Evolutionary conservation across 2,329 filamentous ascomycete genomes (phyloP).

Genomic region (Lanzia echinophila): DNA sequence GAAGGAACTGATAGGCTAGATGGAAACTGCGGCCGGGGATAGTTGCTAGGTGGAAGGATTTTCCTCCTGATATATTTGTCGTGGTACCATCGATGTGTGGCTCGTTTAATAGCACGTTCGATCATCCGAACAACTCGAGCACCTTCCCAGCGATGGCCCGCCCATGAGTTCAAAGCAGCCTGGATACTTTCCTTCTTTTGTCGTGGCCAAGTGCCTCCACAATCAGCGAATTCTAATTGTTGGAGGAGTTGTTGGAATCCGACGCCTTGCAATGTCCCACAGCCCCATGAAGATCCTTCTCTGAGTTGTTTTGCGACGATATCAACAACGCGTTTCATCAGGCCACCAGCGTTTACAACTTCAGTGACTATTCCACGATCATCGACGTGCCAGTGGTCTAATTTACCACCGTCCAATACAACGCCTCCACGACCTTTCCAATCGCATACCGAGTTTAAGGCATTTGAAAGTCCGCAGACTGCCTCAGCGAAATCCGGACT

Average conservation of each 20-base stretch:
- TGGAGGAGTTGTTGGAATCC: constrained; percentile 39
- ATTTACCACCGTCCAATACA: constrained; percentile 61
- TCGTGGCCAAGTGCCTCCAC: constrained; percentile 29
- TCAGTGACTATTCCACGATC: constrained; percentile 77
- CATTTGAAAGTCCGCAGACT: constrained; percentile 90
- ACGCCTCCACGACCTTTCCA: constrained; percentile 89
- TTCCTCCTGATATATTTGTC: constrained; percentile 64
- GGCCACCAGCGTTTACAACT: constrained; percentile 62
- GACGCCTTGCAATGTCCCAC: constrained; percentile 56
- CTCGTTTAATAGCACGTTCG: constrained; percentile 72
- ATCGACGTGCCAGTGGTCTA: constrained; percentile 91
- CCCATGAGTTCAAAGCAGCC: constrained; percentile 49
- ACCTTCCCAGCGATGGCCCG: constrained; percentile 77
- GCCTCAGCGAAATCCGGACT: constrained; percentile 96
- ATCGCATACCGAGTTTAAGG: constrained; percentile 91
- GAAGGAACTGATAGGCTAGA: constrained; percentile 67
- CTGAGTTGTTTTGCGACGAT: constrained; percentile 83
- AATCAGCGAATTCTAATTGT: constrained; percentile 29
- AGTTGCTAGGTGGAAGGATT: constrained; percentile 50
- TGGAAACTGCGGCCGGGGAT: constrained; percentile 69
- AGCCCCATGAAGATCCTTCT: constrained; percentile 83
- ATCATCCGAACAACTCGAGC: constrained; percentile 75
- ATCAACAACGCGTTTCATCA: constrained; percentile 84
- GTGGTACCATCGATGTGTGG: constrained; percentile 81
- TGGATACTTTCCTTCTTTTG: constrained; percentile 31